Evolutionary conservation across 169 alveolate species (phyloP).

Genomic region (Eimeria mitis): DNA sequence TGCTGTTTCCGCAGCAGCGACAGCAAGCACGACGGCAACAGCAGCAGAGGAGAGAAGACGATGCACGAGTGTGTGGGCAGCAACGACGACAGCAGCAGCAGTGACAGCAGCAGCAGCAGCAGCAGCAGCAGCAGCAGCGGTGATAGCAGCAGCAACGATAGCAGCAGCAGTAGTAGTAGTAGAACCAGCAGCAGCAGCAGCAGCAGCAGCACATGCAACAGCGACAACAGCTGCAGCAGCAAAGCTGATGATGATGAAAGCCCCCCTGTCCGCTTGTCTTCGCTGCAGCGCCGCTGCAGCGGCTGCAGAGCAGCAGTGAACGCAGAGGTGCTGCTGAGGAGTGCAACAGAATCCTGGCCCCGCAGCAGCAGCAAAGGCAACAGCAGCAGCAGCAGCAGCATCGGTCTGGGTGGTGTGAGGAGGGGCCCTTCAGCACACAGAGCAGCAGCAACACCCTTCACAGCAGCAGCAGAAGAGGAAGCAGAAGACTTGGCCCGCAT

Average conservation of each 20-base stretch:
- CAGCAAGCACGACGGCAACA: background rate
- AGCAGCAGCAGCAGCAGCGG: conserved; percentile 2
- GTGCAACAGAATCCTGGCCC: background rate
- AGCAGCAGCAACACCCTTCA: background rate
- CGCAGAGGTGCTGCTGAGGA: conserved; percentile 1
- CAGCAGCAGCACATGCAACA: conserved; percentile 30
- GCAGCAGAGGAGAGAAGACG: background rate
- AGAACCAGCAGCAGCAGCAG: conserved; percentile 36
- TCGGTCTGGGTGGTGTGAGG: background rate
- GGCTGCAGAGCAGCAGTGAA: background rate
- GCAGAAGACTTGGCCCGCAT: background rate
- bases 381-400: conserved; percentile 55
- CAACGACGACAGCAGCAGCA: conserved; percentile 9
- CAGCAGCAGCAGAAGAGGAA: conserved; percentile 17
- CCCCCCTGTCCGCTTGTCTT: background rate
- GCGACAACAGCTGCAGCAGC: conserved; percentile 19
- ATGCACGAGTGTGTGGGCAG: background rate
- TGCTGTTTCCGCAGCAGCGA: background rate
- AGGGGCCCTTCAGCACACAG: background rate
- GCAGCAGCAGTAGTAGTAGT: conserved; percentile 4
- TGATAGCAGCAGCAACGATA: background rate
- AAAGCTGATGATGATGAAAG: background rate
- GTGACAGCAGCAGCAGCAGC: background rate
- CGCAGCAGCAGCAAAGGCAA: conserved; percentile 5
- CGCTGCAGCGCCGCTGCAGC: conserved; percentile 7